Percentiles rank a stretch among this genome's conserved stretches.
phyloP scores from a whole-genome alignment of 495 filamentous ascomycete genomes.

The Talaromyces stipitatus region DNA sequence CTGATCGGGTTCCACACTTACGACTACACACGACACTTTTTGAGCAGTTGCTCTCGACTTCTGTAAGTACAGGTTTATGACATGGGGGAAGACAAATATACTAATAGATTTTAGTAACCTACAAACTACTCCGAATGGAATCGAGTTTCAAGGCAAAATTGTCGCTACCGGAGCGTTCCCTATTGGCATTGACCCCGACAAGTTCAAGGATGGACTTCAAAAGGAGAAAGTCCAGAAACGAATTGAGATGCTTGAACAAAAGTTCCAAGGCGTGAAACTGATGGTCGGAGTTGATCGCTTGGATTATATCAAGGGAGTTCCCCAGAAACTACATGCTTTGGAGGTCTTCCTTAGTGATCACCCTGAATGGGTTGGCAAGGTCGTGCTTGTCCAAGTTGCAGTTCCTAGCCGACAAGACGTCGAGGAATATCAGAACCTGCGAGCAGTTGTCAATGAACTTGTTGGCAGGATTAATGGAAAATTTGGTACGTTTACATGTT shows the following conservation, averaged over 20 bases:
- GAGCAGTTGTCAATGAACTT: constrained; percentile 78
- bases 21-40: constrained; percentile 80
- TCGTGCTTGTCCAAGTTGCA: constrained; percentile 83
- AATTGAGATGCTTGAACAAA: constrained; percentile 64
- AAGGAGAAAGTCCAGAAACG: constrained; percentile 67
- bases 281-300: constrained; percentile 87
- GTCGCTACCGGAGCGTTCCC: constrained; percentile 77
- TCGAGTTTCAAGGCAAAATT: constrained; percentile 63
- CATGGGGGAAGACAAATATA: neutral
- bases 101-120: constrained; percentile 38
- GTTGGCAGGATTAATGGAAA: constrained; percentile 81
- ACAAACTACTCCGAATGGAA: constrained; percentile 68
- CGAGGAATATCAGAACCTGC: constrained; percentile 84
- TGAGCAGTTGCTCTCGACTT: constrained; percentile 74
- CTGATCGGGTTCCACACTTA: constrained; percentile 86
- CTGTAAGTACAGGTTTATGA: constrained; percentile 42
- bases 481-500: constrained; percentile 45
- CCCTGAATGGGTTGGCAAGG: constrained; percentile 84
- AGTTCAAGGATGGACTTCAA: constrained; percentile 69
- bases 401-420: constrained; percentile 80
- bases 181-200: constrained; percentile 83
- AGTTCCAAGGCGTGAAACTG: constrained; percentile 79
- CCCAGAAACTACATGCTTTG: constrained; percentile 80
- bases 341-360: constrained; percentile 84
- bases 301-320: constrained; percentile 88